Evolutionary conservation across 345 rosid genomes (phyloP).

Genomic region (Carallia pectinifolia): DNA sequence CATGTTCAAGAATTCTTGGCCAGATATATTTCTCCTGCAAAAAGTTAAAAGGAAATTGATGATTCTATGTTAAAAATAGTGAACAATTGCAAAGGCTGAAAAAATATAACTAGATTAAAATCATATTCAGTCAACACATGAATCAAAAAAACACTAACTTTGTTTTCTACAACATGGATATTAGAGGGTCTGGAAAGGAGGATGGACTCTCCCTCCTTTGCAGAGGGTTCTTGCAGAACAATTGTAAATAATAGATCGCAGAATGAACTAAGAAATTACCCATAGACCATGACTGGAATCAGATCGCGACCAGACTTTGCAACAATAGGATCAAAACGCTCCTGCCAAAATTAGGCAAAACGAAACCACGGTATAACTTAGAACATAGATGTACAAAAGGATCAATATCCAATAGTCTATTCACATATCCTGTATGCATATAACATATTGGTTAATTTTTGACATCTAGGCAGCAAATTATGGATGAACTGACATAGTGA

Average conservation of each 20-base stretch:
- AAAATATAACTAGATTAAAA: not conserved
- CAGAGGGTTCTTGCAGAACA: not conserved
- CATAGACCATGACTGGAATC: constrained; percentile 94
- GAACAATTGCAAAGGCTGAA: not conserved
- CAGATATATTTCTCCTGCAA: constrained; percentile 90
- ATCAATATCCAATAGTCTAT: no score
- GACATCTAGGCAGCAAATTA: no score
- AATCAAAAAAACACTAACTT: no score
- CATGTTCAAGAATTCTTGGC: constrained; percentile 96
- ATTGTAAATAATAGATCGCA: not conserved
- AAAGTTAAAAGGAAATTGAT: constrained; percentile 11
- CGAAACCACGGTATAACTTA: not conserved
- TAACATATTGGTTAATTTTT: no score
- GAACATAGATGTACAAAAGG: not conserved
- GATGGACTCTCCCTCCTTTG: not conserved
- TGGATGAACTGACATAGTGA: no score
- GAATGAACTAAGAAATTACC: constrained; percentile 44
- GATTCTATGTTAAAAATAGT: not conserved
- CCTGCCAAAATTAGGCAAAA: constrained; percentile 47
- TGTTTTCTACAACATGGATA: no score
- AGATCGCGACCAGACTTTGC: constrained; percentile 88
- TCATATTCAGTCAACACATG: not conserved
- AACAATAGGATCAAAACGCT: constrained; percentile 92
- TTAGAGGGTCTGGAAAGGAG: no score
- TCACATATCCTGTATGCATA: no score